phyloP scores from a whole-genome alignment of 2,329 filamentous ascomycete genomes.

The Lachnellula cervina region DNA sequence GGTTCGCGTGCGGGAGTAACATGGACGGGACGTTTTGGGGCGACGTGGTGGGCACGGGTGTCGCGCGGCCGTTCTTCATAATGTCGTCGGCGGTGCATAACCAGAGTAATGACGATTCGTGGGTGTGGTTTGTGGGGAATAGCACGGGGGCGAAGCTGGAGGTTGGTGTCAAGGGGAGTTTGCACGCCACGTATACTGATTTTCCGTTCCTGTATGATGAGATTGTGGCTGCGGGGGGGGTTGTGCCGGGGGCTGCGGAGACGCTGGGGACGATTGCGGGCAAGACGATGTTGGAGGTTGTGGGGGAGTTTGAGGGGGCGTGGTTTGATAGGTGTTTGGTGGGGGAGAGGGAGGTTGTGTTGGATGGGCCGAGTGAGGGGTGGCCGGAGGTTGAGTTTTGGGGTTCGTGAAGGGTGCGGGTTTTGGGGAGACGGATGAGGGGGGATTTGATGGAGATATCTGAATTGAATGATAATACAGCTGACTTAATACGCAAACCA shows the following conservation, averaged over 20 bases:
- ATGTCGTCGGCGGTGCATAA: conserved; percentile 29
- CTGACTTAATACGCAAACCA: no score
- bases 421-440: no score
- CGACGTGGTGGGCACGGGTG: conserved; percentile 16
- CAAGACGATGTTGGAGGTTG: conserved; percentile 23
- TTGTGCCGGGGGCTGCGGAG: conserved; percentile 22
- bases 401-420: background rate
- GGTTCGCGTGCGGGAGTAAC: conserved; percentile 31
- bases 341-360: conserved; percentile 2
- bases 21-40: conserved; percentile 33
- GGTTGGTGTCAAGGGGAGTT: conserved; percentile 22
- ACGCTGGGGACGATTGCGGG: conserved; percentile 28
- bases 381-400: conserved; percentile 17
- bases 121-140: conserved; percentile 20
- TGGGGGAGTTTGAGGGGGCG: conserved; percentile 25
- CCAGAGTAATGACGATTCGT: conserved; percentile 11
- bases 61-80: conserved; percentile 26
- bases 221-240: background rate
- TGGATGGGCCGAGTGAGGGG: conserved; percentile 2
- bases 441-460: no score
- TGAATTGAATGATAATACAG: no score
- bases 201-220: conserved; percentile 11
- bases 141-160: conserved; percentile 25
- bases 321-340: conserved; percentile 28
- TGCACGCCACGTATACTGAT: conserved; percentile 29